These are phyloP conservation scores for Ceratobasidium sp. DNA, from an alignment of 1,284 basidiomycete genomes.

Conservation along the genomic window DNA sequence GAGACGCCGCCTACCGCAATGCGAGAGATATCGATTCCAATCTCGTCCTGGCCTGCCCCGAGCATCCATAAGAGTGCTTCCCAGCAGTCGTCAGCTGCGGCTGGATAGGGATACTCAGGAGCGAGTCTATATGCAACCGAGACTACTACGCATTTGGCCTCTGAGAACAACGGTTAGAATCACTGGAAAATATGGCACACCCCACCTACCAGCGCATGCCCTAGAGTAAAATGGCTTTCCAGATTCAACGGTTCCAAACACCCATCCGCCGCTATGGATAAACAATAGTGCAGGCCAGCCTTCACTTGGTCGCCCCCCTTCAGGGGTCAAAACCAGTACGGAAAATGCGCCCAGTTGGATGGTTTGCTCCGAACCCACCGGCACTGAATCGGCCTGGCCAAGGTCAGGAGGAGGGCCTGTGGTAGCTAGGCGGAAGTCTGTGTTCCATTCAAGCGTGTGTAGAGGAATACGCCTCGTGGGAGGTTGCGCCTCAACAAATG, in stretches of 20 bases:
- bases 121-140: slow-evolving; percentile 77
- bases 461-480: background rate
- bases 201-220: slow-evolving; percentile 75
- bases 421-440: background rate
- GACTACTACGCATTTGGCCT: slow-evolving; percentile 57
- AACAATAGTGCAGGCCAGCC: slow-evolving; percentile 70
- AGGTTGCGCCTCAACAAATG: slow-evolving; percentile 15
- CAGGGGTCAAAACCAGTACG: slow-evolving; percentile 65
- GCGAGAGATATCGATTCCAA: slow-evolving; percentile 54
- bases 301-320: slow-evolving; percentile 54
- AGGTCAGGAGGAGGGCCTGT: background rate
- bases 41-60: slow-evolving; percentile 51
- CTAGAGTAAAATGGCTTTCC: slow-evolving; percentile 37
- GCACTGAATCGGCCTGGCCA: slow-evolving; percentile 2
- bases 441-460: slow-evolving; percentile 8
- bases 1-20: slow-evolving; percentile 71
- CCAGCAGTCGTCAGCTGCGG: slow-evolving; percentile 73
- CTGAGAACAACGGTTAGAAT: slow-evolving; percentile 26
- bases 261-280: slow-evolving; percentile 62
- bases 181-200: slow-evolving; percentile 47
- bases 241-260: slow-evolving; percentile 25
- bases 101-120: slow-evolving; percentile 75
- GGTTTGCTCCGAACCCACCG: slow-evolving; percentile 18
- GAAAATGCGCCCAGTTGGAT: slow-evolving; percentile 53
- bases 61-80: slow-evolving; percentile 70